Conservation (phyloP, 495 filamentous ascomycete genomes). For the Bacidia rubella region DNA sequence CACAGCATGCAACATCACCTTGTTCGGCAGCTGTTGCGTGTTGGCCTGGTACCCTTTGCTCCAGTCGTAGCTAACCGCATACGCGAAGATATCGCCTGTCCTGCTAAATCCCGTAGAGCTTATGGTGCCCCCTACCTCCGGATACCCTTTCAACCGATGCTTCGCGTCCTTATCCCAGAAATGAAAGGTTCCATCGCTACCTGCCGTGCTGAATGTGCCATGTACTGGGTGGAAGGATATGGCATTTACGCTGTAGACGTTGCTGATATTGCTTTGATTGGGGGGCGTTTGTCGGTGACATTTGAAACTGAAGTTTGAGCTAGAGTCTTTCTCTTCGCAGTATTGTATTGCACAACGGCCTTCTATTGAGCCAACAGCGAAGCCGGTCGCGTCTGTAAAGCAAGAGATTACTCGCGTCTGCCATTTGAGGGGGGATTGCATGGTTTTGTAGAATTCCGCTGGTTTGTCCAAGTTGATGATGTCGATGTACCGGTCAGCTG, state of each 20-base stretch:
- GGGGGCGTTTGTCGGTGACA: slow-evolving; percentile 70
- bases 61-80: slow-evolving; percentile 91
- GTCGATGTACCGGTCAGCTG: slow-evolving; percentile 80
- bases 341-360: slow-evolving; percentile 84
- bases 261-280: slow-evolving; percentile 49
- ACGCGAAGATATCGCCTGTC: slow-evolving; percentile 71
- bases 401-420: slow-evolving; percentile 78
- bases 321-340: slow-evolving; percentile 71
- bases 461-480: slow-evolving; percentile 72
- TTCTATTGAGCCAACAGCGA: slow-evolving; percentile 79
- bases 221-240: slow-evolving; percentile 81
- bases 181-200: slow-evolving; percentile 77
- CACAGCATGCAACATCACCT: slow-evolving; percentile 78
- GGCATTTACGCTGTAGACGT: slow-evolving; percentile 80
- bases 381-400: slow-evolving; percentile 70
- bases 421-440: slow-evolving; percentile 75
- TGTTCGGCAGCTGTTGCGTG: slow-evolving; percentile 54
- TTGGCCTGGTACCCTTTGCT: slow-evolving; percentile 73
- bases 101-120: slow-evolving; percentile 64
- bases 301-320: slow-evolving; percentile 82
- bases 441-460: slow-evolving; percentile 63
- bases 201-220: slow-evolving; percentile 83
- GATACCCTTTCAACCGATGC: slow-evolving; percentile 75
- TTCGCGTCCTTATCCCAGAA: slow-evolving; percentile 88
- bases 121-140: slow-evolving; percentile 70